Evolutionary conservation across 331 rosid species (phyloP), one percentile per base, ranked within the genome.

Genomic region (Malus hybrid): DNA sequence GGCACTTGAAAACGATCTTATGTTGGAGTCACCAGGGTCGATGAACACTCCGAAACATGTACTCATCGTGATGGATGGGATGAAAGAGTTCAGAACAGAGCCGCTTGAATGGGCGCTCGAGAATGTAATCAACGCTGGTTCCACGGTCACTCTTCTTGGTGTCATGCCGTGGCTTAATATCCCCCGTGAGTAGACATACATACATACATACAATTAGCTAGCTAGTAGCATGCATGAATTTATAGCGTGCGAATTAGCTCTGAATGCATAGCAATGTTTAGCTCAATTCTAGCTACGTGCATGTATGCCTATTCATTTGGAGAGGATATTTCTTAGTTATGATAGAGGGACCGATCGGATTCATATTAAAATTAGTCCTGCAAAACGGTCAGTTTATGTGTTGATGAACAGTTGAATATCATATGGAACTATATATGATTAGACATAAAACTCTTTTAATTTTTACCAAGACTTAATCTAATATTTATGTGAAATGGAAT

Each of bases 81-180:
- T 90, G 86, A 52, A 71, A 50, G 88, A 86, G 74, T 90, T 86
- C 79, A 86, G 71, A 4, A 85, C 77, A 0, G 75, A 80, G 72
- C 63, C 87, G 18, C 83, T 86, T n/a, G 77, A 90, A 22, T 85
- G 91, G 90, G 76, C 82, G 0, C 85, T 86, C 0, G 77, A 85
- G 48, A 70, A 79, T 65, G 67, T 81, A 1, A 80, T 86, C 20
- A 48, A 67, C 3, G 50, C 80, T 4, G 90, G 87, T 12, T 81
- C 81, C 5, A 20, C 69, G 2, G 79, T 88, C 31, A 88, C 86
- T 78, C 93, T 90, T 67, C 60, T 90, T 28, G 91, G 90, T 2
- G 86, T 81, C 18, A 82, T 86, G 90, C 90, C 93, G 1, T 88
- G 91, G 87, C 88, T 88, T 13, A 86, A 85, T 61, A 86, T 86